Conservation (phyloP, 108 stramenopile genomes). For the Schizochytrium sp. region DNA sequence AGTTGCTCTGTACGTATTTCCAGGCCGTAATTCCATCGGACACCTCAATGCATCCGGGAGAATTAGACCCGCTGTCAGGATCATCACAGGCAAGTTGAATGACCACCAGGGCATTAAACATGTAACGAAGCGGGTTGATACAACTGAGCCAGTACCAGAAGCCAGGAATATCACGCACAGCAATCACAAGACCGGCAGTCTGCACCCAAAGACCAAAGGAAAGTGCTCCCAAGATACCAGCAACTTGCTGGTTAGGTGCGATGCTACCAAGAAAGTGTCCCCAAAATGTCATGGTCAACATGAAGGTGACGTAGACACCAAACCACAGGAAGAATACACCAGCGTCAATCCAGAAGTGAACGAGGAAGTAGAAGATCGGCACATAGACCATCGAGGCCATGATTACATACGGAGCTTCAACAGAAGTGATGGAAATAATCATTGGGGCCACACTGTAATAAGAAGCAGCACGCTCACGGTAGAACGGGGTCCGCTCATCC, state of each 20-base stretch:
- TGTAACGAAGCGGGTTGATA: conserved; percentile 51
- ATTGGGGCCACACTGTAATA: conserved; percentile 62
- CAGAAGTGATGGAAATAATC: not conserved
- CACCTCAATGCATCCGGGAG: conserved; percentile 8
- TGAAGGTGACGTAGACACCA: not conserved
- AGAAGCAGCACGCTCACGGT: conserved; percentile 75
- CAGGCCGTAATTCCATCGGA: not conserved
- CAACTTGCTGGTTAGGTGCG: conserved; percentile 56
- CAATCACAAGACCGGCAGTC: conserved; percentile 28
- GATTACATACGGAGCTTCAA: conserved; percentile 10
- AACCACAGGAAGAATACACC: not conserved
- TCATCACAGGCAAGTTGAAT: conserved; percentile 6
- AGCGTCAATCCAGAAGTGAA: not conserved
- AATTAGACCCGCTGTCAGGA: not conserved
- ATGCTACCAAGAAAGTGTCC: conserved; percentile 31
- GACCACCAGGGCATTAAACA: not conserved
- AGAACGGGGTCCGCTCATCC: conserved; percentile 74
- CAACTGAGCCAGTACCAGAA: conserved; percentile 49
- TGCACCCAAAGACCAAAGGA: conserved; percentile 5
- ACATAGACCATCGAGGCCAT: not conserved
- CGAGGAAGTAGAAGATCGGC: conserved; percentile 58
- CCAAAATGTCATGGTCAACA: not conserved
- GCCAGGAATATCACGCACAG: not conserved
- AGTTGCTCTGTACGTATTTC: conserved; percentile 22
- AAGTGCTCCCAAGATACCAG: conserved; percentile 14